phyloP scores from a whole-genome alignment of 202 grass and related monocot genomes.

The Eragrostis tef region DNA sequence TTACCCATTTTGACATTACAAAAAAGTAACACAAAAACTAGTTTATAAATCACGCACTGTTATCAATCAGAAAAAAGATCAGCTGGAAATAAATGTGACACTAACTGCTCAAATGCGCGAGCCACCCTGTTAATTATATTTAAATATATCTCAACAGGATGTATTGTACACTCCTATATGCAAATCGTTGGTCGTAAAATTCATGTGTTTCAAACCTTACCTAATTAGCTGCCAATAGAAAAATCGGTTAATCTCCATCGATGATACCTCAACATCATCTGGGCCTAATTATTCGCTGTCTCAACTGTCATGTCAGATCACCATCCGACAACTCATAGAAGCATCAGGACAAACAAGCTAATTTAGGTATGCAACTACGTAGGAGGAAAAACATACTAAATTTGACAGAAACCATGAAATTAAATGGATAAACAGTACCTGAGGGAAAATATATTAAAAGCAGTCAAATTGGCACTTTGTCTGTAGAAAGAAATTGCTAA shows the following conservation, averaged over 20 bases:
- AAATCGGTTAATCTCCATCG: not conserved
- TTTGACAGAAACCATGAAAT: not conserved
- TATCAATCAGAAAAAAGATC: too few relatives aligned
- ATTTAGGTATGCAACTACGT: too few relatives aligned
- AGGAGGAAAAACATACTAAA: not conserved
- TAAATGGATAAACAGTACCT: not conserved
- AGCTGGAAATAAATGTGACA: too few relatives aligned
- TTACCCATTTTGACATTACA: too few relatives aligned
- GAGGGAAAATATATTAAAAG: too few relatives aligned
- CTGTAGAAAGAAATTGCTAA: conserved; percentile 26
- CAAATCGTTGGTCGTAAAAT: not conserved
- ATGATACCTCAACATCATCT: conserved; percentile 16
- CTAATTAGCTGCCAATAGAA: not conserved
- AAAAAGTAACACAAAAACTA: too few relatives aligned
- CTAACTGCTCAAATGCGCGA: too few relatives aligned
- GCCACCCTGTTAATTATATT: too few relatives aligned
- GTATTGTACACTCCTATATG: too few relatives aligned
- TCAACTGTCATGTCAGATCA: conserved; percentile 33
- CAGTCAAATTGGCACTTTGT: not conserved
- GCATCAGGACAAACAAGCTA: conserved; percentile 22
- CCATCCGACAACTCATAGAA: conserved; percentile 33
- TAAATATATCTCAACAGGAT: too few relatives aligned
- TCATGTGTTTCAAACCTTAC: not conserved
- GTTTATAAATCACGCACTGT: too few relatives aligned
- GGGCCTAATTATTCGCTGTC: conserved; percentile 26